Percentiles rank a stretch among this genome's conserved stretches.
These are phyloP conservation scores for Dioscorea alata DNA, from an alignment of 106 monocot genomes.

Conservation along the genomic window DNA sequence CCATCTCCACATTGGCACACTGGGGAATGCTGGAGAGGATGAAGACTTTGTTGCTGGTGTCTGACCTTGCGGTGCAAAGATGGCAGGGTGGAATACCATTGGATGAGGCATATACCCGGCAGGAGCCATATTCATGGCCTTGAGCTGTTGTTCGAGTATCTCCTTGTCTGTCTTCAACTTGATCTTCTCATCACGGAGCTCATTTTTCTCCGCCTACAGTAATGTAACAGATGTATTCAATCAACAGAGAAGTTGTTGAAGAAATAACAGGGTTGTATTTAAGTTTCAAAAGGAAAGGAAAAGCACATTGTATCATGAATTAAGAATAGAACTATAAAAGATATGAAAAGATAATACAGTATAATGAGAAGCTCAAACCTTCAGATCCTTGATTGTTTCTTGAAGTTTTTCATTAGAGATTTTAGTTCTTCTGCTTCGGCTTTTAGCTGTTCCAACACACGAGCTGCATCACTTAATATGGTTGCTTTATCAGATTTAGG, in stretches of 20 bases:
- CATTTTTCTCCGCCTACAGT: slow-evolving; percentile 67
- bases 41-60: slow-evolving; percentile 10
- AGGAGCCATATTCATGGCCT: slow-evolving; percentile 47
- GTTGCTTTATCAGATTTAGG: slow-evolving; percentile 60
- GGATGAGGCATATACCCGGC: slow-evolving; percentile 46
- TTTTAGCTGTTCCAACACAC: slow-evolving; percentile 54
- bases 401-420: slow-evolving; percentile 70
- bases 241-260: too few relatives aligned
- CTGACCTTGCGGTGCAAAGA: slow-evolving; percentile 18
- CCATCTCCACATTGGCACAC: slow-evolving; percentile 59
- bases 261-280: too few relatives aligned
- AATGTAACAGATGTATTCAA: too few relatives aligned
- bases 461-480: slow-evolving; percentile 63
- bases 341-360: neutral
- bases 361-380: slow-evolving; percentile 21
- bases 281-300: too few relatives aligned
- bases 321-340: neutral
- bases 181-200: slow-evolving; percentile 75
- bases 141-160: slow-evolving; percentile 69
- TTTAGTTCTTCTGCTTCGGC: slow-evolving; percentile 57
- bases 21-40: slow-evolving; percentile 23
- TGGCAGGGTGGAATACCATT: slow-evolving; percentile 32
- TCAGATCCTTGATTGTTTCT: slow-evolving; percentile 77
- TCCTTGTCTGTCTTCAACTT: slow-evolving; percentile 71
- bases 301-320: too few relatives aligned